phyloP scores from a whole-genome alignment of 306 rosid genomes.

The Potentilla sterilis region DNA sequence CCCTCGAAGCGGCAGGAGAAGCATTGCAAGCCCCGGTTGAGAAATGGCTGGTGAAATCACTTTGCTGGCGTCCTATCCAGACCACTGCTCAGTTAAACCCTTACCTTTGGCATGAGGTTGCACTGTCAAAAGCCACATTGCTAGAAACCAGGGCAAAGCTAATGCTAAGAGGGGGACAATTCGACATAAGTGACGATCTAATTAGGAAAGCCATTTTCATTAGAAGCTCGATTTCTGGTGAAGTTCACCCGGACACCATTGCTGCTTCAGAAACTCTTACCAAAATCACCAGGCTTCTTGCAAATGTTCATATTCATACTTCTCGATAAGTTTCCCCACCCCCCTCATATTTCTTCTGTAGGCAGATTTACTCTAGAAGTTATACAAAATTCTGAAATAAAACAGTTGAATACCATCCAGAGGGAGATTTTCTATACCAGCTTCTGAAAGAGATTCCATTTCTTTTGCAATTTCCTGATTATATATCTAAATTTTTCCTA shows the following conservation, averaged over 20 bases:
- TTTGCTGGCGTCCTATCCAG: slow-evolving; percentile 75
- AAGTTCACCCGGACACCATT: slow-evolving; percentile 73
- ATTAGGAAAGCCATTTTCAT: slow-evolving; percentile 77
- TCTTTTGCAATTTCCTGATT: background rate
- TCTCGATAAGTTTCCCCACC: slow-evolving; percentile 46
- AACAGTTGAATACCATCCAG: slow-evolving; percentile 42
- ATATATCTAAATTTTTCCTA: background rate
- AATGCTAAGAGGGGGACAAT: slow-evolving; percentile 85
- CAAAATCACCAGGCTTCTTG: slow-evolving; percentile 78
- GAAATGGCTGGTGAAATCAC: slow-evolving; percentile 75
- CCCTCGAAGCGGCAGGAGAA: slow-evolving; percentile 87
- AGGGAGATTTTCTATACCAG: slow-evolving; percentile 31
- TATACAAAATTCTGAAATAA: slow-evolving; percentile 49
- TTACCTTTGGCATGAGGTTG: slow-evolving; percentile 84
- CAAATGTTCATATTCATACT: slow-evolving; percentile 60
- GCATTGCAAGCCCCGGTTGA: slow-evolving; percentile 75
- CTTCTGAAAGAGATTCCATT: slow-evolving; percentile 29
- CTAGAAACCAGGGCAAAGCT: slow-evolving; percentile 83
- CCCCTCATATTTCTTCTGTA: slow-evolving; percentile 28
- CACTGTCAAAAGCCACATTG: slow-evolving; percentile 73
- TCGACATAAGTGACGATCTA: slow-evolving; percentile 75
- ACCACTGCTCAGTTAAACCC: slow-evolving; percentile 84
- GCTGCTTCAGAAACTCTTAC: slow-evolving; percentile 74
- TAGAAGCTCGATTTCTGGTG: slow-evolving; percentile 82
- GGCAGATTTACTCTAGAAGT: slow-evolving; percentile 42